Base-by-base conservation (phyloP, 2,329 filamentous ascomycete species). In the Sporothrix euskadiensis region DNA sequence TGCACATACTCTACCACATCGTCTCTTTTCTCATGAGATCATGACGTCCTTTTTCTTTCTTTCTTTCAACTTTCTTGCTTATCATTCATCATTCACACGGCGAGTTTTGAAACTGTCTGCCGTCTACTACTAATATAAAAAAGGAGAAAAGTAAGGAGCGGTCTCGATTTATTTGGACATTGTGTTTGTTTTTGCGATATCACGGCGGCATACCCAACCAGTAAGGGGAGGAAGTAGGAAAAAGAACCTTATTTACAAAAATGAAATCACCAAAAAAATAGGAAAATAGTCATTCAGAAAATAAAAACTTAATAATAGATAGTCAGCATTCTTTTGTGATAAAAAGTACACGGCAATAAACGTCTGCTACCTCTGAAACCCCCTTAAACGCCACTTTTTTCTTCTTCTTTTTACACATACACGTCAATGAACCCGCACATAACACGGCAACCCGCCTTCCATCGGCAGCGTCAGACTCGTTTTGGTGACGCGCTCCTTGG, bases 401-500 rank as follows among this genome's bases (percentile, higher is more conserved):
- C 44, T 16, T 41, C 16, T 63, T 2, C 14, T n/a, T 61, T 32
- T n/a, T 61, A n/a, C 39, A 66, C 39, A 4, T 47, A n/a, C 26
- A 26, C 26, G 26, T 26, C 26, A 26, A 12, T 39, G 10, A 1
- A 44, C 69, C 71, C 76, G 80, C 14, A 85, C 81, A 72, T 78
- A 78, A 70, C 84, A 84, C 5, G 88, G 88, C 74, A 91, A 78
- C 0, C 89, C 89, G 1, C 84, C 88, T 71, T 88, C 83, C 88
- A 91, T 91, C 0, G 89, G 89, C 76, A 91, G 77, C 3, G 89
- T 91, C 68, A 91, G 80, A 76, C 88, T 90, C 69, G 85, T 89
- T 80, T 85, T 87, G 77, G 87, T 90, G 22, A 84, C 82, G 76
- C 88, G 84, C 77, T 88, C 84, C 1, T 19, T 56, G 1, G 22